Base-by-base conservation (phyloP, 2,329 filamentous ascomycete genomes). In the Cordyceps farinosa region DNA sequence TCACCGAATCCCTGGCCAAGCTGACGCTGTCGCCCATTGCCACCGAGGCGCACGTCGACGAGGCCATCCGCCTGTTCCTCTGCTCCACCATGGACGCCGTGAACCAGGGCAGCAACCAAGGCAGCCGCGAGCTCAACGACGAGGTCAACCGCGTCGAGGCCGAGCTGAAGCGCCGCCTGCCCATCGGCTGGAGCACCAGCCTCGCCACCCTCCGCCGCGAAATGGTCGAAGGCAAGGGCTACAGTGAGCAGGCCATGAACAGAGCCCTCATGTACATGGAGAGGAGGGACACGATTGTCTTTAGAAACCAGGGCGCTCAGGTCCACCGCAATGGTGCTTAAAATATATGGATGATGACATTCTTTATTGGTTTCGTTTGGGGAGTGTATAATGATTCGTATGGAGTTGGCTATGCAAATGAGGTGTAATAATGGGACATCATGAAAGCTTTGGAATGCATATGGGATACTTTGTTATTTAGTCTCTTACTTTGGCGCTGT, bases 1-100 rank as follows among this genome's bases (percentile, higher is more conserved):
- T 99, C 72, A 96, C 93, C 3, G 95, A 99, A 75, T 92, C 95
- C 0, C 85, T 99, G 2, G 95, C 95, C 63, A 99, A 99, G 76
- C 82, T 99, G 50, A 88, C 90, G 0, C 84, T 99, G 9, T 91
- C 90, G 0, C 89, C 93, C 3, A 83, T 97, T 48, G 95, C 94
- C 2, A 93, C 90, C 0, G 94, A 97, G 75, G 83, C 87, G 53
- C 95, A 99, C 72, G 95, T 99, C 59, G 94, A 99, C 72, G 95
- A 99, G 79, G 95, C 95, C 2, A 99, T 99, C 70, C 89, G 95
- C 0, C 84, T 99, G 17, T 99, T 99, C 87, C 81, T 99, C 36
- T 95, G 93, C 67, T 93, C 89, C 3, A 99, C 95, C 63, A 98
- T 99, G 95, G 94, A 99, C 72, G 95, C 95, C 8, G 92, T 98